Conservation (phyloP, 2,329 filamentous ascomycete species). For the Sporothrix protearum region DNA sequence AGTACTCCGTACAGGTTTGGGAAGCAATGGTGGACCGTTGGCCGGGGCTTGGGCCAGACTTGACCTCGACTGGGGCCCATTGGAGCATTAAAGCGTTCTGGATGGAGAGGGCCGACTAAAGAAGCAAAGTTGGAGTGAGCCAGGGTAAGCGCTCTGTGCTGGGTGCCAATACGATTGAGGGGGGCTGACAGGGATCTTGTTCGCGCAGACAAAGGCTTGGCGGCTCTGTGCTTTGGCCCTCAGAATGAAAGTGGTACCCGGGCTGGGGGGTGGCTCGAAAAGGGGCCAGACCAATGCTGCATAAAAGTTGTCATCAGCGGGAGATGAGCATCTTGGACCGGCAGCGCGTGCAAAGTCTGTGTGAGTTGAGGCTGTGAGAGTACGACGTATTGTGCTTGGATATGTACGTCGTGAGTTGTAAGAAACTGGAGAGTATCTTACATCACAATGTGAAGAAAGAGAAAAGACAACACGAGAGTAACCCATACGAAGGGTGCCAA, state of each 20-base stretch:
- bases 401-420: not conserved
- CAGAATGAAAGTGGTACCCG: constrained; percentile 2
- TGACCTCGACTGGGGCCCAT: constrained; percentile 1
- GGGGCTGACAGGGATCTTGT: constrained; percentile 4
- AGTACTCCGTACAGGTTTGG: constrained; percentile 6
- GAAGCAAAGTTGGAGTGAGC: constrained; percentile 12
- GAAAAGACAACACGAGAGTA: not conserved
- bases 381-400: too few relatives aligned
- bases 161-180: constrained; percentile 17
- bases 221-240: not conserved
- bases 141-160: constrained; percentile 1
- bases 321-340: constrained; percentile 20
- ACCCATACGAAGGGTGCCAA: not conserved
- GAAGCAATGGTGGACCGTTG: constrained; percentile 16
- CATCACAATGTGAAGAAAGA: not conserved
- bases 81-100: constrained; percentile 5
- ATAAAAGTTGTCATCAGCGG: constrained; percentile 23
- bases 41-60: not conserved
- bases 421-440: not conserved
- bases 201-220: constrained; percentile 12
- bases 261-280: constrained; percentile 13
- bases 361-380: constrained; percentile 17
- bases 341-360: constrained; percentile 8
- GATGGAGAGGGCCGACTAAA: constrained; percentile 4
- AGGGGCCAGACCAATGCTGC: constrained; percentile 19